Evolutionary conservation across 23 red algal species (phyloP).

Genomic region (Gracilaria domingensis): DNA sequence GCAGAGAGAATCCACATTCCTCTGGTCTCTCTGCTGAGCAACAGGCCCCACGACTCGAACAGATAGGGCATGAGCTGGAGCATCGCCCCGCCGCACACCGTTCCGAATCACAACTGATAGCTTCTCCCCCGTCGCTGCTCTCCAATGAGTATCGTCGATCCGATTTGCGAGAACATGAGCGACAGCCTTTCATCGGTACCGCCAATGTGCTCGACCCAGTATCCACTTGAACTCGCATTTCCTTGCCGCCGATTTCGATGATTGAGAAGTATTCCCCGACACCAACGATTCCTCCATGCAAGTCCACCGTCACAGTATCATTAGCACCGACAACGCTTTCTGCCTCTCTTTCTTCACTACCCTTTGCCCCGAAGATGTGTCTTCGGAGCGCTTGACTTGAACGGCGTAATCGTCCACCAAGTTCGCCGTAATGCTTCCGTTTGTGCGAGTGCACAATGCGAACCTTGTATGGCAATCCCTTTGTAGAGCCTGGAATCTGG

Average conservation of each 20-base stretch:
- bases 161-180: conserved; percentile 52
- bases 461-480: conserved; percentile 71
- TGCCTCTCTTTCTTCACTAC: neutral
- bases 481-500: conserved; percentile 59
- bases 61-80: conserved; percentile 50
- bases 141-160: conserved; percentile 61
- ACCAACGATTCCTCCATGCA: conserved; percentile 78
- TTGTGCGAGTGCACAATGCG: conserved; percentile 30
- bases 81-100: conserved; percentile 61
- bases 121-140: conserved; percentile 11
- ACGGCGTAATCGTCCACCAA: neutral
- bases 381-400: conserved; percentile 6
- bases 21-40: conserved; percentile 69
- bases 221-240: conserved; percentile 91
- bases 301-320: conserved; percentile 58
- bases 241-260: conserved; percentile 81
- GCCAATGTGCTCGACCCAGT: conserved; percentile 89
- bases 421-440: neutral
- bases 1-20: conserved; percentile 72
- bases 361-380: conserved; percentile 3
- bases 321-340: neutral
- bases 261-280: conserved; percentile 87
- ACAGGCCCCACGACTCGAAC: conserved; percentile 58
- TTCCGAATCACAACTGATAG: conserved; percentile 47
- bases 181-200: conserved; percentile 74